These are phyloP conservation scores for Colletotrichum sublineola DNA, from an alignment of 2,329 filamentous ascomycete species.

Conservation along the genomic window DNA sequence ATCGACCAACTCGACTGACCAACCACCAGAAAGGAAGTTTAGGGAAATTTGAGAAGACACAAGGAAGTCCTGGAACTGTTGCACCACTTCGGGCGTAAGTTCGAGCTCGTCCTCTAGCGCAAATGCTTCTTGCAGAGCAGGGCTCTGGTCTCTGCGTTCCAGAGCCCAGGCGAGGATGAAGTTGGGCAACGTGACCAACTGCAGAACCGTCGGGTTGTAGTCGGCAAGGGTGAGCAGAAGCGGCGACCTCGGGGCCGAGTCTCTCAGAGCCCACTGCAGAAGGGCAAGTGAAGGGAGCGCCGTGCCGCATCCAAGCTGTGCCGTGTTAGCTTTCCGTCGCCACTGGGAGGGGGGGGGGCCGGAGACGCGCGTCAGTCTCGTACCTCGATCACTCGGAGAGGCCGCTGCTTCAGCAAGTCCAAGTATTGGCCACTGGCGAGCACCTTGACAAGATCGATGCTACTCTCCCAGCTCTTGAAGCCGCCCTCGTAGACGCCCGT, in stretches of 20 bases:
- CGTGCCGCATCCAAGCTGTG: constrained; percentile 82
- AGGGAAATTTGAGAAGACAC: constrained; percentile 64
- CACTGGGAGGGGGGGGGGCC: constrained; percentile 8
- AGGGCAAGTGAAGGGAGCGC: constrained; percentile 79
- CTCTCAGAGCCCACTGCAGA: constrained; percentile 70
- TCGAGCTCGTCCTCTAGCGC: constrained; percentile 73
- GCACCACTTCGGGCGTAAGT: constrained; percentile 68
- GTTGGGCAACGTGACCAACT: constrained; percentile 85
- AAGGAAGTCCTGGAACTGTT: constrained; percentile 70
- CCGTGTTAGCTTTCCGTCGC: constrained; percentile 45
- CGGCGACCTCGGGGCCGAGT: constrained; percentile 45
- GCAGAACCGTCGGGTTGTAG: constrained; percentile 83
- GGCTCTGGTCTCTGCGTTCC: constrained; percentile 53
- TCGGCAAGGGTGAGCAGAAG: constrained; percentile 79
- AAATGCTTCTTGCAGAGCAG: constrained; percentile 60
- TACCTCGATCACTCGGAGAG: constrained; percentile 68
- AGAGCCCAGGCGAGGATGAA: constrained; percentile 78
- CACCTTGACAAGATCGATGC: constrained; percentile 82
- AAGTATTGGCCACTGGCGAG: constrained; percentile 60
- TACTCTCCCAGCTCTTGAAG: constrained; percentile 93
- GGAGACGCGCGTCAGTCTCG: constrained; percentile 44
- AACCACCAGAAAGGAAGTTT: constrained; percentile 80
- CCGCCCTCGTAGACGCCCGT: constrained; percentile 88
- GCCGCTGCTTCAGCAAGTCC: constrained; percentile 49
- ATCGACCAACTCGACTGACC: constrained; percentile 74